Base-by-base conservation (phyloP, 2,329 filamentous ascomycete species). In the Aspergillus jensenii region DNA sequence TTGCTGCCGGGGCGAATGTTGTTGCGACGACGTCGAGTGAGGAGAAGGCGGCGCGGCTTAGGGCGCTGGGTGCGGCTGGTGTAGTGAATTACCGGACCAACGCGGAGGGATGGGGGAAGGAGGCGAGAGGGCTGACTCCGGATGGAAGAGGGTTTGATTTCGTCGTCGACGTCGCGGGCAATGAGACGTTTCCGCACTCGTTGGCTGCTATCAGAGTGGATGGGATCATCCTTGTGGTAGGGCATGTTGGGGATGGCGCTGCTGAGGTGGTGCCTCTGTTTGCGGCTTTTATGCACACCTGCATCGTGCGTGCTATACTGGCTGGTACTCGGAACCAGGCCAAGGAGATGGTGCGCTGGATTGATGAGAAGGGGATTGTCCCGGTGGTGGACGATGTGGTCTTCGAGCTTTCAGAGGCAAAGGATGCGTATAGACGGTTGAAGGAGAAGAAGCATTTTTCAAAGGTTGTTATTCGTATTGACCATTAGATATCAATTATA, bases 21-120 rank as follows among this genome's bases (percentile, higher is more conserved):
- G 82, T 86, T 52, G 82, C 83, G 0, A 86, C 83, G 0, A 85
- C 83, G 0, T 84, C 81, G 0, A 79, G 78, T 0, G 66, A 70
- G 0, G 72, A 75, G 6, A 86, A 86, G 68, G 78, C 71, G 3
- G 75, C 80, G 37, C 66, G 69, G 21, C 74, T 85, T 23, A 82
- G 81, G 71, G 73, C 77, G 62, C 72, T 83, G 14, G 84, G 84
- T 47, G 83, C 81, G 2, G 77, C 82, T 64, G 77, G 84, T 62
- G 76, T 85, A 46, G 75, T 86, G 68, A 85, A 86, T 74, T 85
- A 86, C 74, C 74, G 76, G 31, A 74, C 68, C 0, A 76, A 73
- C 2, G 72, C 50, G 31, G 14, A 44, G 6, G 27, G n/a, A 6
- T 62, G 62, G 62, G 62, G 62, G 37, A 58, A 55, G 47, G 51